Evolutionary conservation across 2,329 filamentous ascomycete genomes (phyloP).

Genomic region (Fusarium hainanense): DNA sequence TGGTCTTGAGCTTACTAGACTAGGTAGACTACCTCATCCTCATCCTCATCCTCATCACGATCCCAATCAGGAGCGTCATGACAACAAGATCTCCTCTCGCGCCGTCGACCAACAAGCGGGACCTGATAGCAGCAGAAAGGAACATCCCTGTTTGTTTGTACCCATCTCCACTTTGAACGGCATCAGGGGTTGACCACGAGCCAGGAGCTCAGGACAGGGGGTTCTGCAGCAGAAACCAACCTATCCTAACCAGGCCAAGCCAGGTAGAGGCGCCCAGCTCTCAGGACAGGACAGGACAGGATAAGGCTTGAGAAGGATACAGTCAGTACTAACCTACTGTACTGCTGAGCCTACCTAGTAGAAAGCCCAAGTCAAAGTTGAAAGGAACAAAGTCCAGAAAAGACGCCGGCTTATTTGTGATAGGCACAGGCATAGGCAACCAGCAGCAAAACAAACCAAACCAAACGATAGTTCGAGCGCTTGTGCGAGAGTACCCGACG

Average conservation of each 20-base stretch:
- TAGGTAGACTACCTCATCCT: conserved; percentile 7
- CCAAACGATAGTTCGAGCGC: conserved; percentile 5
- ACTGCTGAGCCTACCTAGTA: not conserved
- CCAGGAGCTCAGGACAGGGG: conserved; percentile 16
- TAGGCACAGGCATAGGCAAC: not conserved
- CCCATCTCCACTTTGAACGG: conserved; percentile 14
- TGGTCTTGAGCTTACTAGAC: not conserved
- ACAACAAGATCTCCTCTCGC: conserved; percentile 30
- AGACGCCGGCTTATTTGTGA: conserved; percentile 18
- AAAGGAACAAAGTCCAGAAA: conserved; percentile 1
- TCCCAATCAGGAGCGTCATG: conserved; percentile 21
- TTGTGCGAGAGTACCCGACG: not conserved
- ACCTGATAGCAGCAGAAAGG: conserved; percentile 21
- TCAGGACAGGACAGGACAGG: not conserved
- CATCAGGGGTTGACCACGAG: conserved; percentile 21
- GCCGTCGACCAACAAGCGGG: conserved; percentile 32
- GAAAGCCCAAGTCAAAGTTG: not conserved
- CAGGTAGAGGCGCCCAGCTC: conserved; percentile 1
- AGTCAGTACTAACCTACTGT: not conserved
- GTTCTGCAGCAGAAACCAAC: conserved; percentile 22
- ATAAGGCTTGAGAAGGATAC: not conserved
- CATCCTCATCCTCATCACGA: conserved; percentile 30
- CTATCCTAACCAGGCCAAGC: conserved; percentile 25
- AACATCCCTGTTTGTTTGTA: conserved; percentile 20
- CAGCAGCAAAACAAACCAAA: not conserved